Evolutionary conservation across 1,284 basidiomycete genomes (phyloP).

Genomic region (Ceratobasidium sp.): DNA sequence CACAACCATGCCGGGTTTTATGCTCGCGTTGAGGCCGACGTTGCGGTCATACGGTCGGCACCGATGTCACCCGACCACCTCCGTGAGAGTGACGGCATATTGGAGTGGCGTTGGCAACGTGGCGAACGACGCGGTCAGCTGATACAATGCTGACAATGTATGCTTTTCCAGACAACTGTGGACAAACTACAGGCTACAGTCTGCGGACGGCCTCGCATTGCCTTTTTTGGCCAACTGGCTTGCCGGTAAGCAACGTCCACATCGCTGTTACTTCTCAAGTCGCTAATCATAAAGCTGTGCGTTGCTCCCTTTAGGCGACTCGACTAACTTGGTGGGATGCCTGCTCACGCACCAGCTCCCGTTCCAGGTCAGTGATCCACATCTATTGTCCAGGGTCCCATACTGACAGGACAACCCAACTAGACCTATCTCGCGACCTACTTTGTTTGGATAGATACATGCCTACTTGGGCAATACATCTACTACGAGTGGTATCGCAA

Average conservation of each 20-base stretch:
- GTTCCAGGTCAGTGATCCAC: conserved; percentile 72
- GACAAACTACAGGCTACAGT: conserved; percentile 75
- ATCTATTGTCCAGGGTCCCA: conserved; percentile 34
- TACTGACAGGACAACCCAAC: conserved; percentile 35
- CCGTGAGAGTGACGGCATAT: conserved; percentile 11
- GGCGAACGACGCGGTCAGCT: neutral
- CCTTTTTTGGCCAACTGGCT: conserved; percentile 93
- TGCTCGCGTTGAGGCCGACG: neutral
- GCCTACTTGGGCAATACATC: conserved; percentile 76
- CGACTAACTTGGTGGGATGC: conserved; percentile 57
- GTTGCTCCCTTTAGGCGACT: neutral
- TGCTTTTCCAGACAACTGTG: conserved; percentile 68
- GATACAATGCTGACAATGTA: conserved; percentile 20
- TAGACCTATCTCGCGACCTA: conserved; percentile 89
- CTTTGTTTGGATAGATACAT: conserved; percentile 80
- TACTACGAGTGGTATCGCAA: conserved; percentile 63
- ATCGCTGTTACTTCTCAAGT: conserved; percentile 86
- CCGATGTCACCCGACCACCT: neutral
- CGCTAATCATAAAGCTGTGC: conserved; percentile 45
- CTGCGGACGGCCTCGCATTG: conserved; percentile 84
- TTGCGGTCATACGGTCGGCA: neutral
- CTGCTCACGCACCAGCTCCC: conserved; percentile 90
- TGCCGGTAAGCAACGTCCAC: conserved; percentile 61
- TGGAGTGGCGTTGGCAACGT: neutral
- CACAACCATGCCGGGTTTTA: neutral